A percentile compares a stretch with the other conserved stretches of the same genome.
Evolutionary conservation across 148 eudicot species (phyloP).

Genomic region (Selenicereus undatus): DNA sequence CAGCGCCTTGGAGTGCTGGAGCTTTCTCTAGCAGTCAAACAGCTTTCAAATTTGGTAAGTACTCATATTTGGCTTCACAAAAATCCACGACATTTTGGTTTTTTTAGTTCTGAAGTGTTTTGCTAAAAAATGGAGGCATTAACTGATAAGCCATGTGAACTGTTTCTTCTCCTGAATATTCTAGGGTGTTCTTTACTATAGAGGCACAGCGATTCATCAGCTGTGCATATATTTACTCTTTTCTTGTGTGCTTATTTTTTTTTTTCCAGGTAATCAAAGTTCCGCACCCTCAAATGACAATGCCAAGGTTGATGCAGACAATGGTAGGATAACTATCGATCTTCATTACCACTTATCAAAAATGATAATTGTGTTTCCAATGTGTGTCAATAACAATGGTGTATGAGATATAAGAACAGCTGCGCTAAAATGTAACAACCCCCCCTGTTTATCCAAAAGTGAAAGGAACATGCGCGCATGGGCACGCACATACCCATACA

Average conservation of each 20-base stretch:
- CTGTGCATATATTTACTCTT: not conserved
- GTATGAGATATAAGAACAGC: not conserved
- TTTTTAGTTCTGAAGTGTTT: not conserved
- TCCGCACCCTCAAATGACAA: slow-evolving; percentile 35
- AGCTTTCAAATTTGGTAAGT: slow-evolving; percentile 65
- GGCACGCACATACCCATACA: too few relatives aligned
- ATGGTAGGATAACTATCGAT: slow-evolving; percentile 47
- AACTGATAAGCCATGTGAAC: not conserved
- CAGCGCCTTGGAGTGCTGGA: slow-evolving; percentile 31
- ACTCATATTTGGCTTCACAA: not conserved
- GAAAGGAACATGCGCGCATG: too few relatives aligned
- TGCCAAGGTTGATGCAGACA: slow-evolving; percentile 53
- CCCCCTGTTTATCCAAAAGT: too few relatives aligned
- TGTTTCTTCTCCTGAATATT: not conserved
- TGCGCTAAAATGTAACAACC: not conserved
- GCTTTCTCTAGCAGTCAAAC: slow-evolving; percentile 33
- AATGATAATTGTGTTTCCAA: not conserved
- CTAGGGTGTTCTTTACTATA: not conserved
- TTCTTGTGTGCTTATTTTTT: slow-evolving; percentile 19
- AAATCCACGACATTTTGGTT: not conserved
- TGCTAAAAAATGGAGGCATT: not conserved
- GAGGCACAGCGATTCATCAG: not conserved
- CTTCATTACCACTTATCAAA: not conserved
- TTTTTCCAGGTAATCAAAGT: slow-evolving; percentile 52
- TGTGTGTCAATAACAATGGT: not conserved